A percentile compares a stretch with the other conserved stretches of the same genome.
phyloP scores from a whole-genome alignment of 805 yeast species.

The Teunomyces kruisii region DNA sequence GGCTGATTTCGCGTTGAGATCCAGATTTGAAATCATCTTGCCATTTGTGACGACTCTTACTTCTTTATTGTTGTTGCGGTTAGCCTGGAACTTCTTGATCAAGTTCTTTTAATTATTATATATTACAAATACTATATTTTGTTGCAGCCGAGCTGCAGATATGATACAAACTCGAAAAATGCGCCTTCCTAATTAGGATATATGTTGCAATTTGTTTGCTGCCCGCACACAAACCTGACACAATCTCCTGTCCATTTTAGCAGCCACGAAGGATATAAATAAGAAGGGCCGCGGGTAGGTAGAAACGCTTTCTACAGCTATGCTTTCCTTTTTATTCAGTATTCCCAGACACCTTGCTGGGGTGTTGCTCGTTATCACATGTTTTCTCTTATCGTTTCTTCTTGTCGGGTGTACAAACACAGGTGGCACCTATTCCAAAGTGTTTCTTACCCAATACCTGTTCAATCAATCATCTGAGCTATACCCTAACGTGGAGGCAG shows the following conservation, averaged over 20 bases:
- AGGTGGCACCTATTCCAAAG: constrained; percentile 43
- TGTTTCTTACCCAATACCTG: constrained; percentile 48
- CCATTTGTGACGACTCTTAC: constrained; percentile 8
- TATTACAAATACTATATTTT: background rate
- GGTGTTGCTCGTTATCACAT: background rate
- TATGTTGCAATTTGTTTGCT: background rate
- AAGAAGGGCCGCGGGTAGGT: background rate
- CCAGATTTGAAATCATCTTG: constrained; percentile 13
- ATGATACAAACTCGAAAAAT: background rate
- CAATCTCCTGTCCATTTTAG: background rate
- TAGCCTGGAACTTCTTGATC: constrained; percentile 7
- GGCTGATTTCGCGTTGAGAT: constrained; percentile 25
- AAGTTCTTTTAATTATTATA: constrained; percentile 1
- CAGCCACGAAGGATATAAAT: background rate
- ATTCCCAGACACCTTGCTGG: background rate
- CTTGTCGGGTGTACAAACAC: constrained; percentile 54
- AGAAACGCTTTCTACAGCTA: background rate
- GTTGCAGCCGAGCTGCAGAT: background rate
- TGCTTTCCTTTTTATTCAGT: background rate
- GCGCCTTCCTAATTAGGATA: background rate
- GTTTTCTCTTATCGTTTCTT: constrained; percentile 52
- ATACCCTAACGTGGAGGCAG: constrained; percentile 37
- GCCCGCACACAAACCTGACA: background rate
- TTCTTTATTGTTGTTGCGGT: constrained; percentile 11
- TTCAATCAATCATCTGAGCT: constrained; percentile 49